Evolutionary conservation across 306 rosid genomes (phyloP), one percentile per base, ranked within the genome.

Genomic region (Pyrus communis): DNA sequence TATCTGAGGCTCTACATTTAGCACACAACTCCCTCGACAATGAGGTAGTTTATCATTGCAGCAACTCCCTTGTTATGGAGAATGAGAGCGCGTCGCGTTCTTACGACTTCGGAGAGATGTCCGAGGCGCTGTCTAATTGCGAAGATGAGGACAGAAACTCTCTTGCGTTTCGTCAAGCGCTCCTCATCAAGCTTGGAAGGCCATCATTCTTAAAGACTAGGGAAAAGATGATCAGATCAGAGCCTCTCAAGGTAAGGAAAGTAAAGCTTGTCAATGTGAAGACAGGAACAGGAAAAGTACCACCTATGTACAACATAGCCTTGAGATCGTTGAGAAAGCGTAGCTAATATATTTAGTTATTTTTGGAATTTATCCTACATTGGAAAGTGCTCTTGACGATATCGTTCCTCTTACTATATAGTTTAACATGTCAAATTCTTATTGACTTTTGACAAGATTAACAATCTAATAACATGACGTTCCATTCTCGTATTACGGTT

Each of bases 171-270:
- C 31, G 70, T 11, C 78, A 62, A 28, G 18, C 43, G 12, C 6
- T 30, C 43, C 31, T 63, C 43, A 35, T 66, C 19, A 19, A 2
- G 78, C 22, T 45, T 38, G 61, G 78, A 61, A 74, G 70, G 70
- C 35, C 15, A 30, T 3, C n/a, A 12, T 25, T 19, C 31, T 45
- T 67, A 12, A 62, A 11, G 14, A 12, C 61, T 7, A 59, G 18
- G 67, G 63, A 15, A 27, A 58, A 25, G 25, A 49, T 49, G 55
- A 49, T 49, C 55, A 22, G 57, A 57, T 57, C 62, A 61, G 61
- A 43, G n/a, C 43, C 14, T 74, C 78, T 61, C 69, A 75, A 75
- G 70, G 61, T 45, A 21, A 75, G 61, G 61, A 62, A 25, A 19
- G 43, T n/a, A 18, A 64, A 64, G 69, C 21, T 8, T 64, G 40